Base-by-base conservation (phyloP, 441 rosid genomes). In the Sinapis alba region DNA sequence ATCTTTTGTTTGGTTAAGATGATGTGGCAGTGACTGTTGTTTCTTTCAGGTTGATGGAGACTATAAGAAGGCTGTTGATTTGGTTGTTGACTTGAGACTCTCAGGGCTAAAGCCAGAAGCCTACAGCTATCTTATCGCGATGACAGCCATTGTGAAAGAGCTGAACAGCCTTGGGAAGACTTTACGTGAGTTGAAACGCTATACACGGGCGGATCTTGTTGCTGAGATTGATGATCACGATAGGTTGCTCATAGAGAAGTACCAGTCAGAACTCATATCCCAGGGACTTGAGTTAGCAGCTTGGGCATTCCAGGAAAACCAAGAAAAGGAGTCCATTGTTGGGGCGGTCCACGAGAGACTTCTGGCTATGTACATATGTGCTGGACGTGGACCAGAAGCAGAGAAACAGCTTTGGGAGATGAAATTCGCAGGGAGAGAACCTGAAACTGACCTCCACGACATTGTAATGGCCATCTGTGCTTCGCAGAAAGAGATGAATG, bases 61-160 rank as follows among this genome's bases (percentile, higher is more conserved):
- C 38, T 92, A 90, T 71, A 83, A 30, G 69, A 88, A 83, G 38
- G 97, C 92, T 3, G 82, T 85, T 77, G 88, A 85, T 78, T 83
- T 90, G 73, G 95, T 94, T 64, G 76, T 85, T 21, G 71, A 86
- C 47, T 82, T 92, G 12, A 83, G 86, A 71, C 88, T 83, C 56
- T 88, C 97, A 34, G 96, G 90, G 74, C 76, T 94, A 69, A 90
- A 84, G 77, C 97, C 97, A 43, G 97, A 90, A 84, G 86, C 84
- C 10, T 92, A 92, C 75, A 84, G 97, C 82, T 90, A 92, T 80
- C 85, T 90, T 7, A 87, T 92, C 71, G 95, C 95, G 41, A 89
- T 94, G 97, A 88, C 97, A 72, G 97, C 97, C n/a, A 85, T 94
- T 12, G 98, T 94, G 60, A 92, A 94, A 85, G 98, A 94, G 86